Evolutionary conservation across 257 asterid species (phyloP).

Genomic region (Fraxinus cuspidata): DNA sequence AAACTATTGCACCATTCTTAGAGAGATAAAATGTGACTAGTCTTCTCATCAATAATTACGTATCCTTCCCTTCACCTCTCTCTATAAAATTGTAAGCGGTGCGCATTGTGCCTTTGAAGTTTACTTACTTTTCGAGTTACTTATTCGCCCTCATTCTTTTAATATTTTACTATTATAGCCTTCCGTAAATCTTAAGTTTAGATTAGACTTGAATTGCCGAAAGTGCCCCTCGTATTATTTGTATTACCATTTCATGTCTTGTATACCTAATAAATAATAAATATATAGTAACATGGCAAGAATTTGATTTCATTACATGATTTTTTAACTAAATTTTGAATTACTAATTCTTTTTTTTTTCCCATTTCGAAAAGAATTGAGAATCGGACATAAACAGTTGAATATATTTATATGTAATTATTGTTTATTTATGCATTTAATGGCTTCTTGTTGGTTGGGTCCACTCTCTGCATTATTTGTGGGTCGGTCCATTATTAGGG

Average conservation of each 20-base stretch:
- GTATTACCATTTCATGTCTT: neutral
- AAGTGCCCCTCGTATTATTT: constrained; percentile 31
- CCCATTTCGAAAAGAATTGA: no score
- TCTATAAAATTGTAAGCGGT: constrained; percentile 39
- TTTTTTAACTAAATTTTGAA: no score
- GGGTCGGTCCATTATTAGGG: constrained; percentile 43
- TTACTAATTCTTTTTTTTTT: no score
- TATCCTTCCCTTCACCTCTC: constrained; percentile 45
- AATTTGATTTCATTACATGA: no score
- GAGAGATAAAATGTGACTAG: constrained; percentile 27
- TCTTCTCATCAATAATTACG: constrained; percentile 55
- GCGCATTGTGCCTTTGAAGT: constrained; percentile 53
- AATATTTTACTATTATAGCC: constrained; percentile 37
- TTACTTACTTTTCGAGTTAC: constrained; percentile 43
- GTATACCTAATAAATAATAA: neutral
- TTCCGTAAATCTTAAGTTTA: neutral
- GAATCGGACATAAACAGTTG: no score
- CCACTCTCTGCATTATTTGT: constrained; percentile 42
- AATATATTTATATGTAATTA: constrained; percentile 17
- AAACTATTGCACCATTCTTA: constrained; percentile 19
- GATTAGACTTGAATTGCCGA: constrained; percentile 29
- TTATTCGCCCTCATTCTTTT: constrained; percentile 29
- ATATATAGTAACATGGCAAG: no score
- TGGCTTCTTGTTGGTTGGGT: constrained; percentile 55
- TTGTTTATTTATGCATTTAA: constrained; percentile 56